Base-by-base conservation (phyloP, 352 stramenopile species). In the Phytophthora brassicae region DNA sequence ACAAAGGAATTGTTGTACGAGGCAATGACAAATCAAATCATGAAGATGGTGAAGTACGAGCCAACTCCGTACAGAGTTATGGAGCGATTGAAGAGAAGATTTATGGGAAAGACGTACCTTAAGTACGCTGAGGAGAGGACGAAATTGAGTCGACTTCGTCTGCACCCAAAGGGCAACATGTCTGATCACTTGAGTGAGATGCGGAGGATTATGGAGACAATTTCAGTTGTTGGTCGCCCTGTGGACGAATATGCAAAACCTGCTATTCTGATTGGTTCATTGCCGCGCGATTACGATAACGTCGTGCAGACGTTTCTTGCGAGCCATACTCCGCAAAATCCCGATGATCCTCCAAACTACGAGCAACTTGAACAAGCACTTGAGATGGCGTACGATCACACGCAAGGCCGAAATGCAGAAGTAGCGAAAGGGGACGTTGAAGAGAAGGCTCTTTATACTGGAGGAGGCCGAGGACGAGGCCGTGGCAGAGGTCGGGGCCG, bases 1-100 rank as follows among this genome's bases (percentile, higher is more conserved):
- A 31, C 26, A 31, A 31, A 31, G 26, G 26, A 31, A 31, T 4
- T 31, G 4, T 8, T 31, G 26, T 31, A 31, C 26, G 26, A 31
- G 26, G 26, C 26, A 31, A 31, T 31, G 26, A 31, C 26, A 31
- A 31, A 31, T 8, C 22, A 47, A 26, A 39, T 47, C 5, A 19
- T 56, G 49, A 56, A 56, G 16, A 56, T 20, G 14, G 35, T 56
- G 49, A 47, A 56, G 49, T 56, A 47, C 7, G 48, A 56, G 12
- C 20, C 31, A 6, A 56, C 48, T 1, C 48, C 48, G 4, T 56
- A 26, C 23, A 26, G 33, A 45, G 48, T 56, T 9, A 46, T 56
- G 33, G 48, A 56, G 33, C 48, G 22, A 11, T 36, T 56, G 48
- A 56, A 56, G 31, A 56, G 28, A 45, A 38, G 19, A 4, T 56